Conservation (phyloP, 2,329 filamentous ascomycete genomes). For the Chaetothyriales sp. region DNA sequence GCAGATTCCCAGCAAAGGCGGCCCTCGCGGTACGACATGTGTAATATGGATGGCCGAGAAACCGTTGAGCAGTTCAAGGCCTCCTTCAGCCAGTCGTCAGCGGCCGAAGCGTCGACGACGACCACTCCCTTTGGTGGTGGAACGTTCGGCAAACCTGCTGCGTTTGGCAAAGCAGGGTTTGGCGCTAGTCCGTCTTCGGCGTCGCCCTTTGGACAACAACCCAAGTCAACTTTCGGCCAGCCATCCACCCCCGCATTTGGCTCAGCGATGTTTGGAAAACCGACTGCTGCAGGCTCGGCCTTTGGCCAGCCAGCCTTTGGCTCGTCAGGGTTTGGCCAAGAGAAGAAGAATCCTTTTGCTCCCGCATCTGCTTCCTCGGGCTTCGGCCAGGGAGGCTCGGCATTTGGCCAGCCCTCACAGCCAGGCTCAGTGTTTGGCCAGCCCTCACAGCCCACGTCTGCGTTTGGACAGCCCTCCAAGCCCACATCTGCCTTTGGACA, state of each 20-base stretch:
- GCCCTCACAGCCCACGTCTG: constrained; percentile 15
- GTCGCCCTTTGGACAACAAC: constrained; percentile 3
- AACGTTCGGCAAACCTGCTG: constrained; percentile 29
- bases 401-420: constrained; percentile 23
- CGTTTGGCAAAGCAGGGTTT: constrained; percentile 19
- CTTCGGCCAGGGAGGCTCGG: constrained; percentile 14
- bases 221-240: constrained; percentile 14
- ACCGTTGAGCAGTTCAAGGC: constrained; percentile 19
- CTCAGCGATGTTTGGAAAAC: constrained; percentile 22
- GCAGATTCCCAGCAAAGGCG: constrained; percentile 45
- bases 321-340: constrained; percentile 22
- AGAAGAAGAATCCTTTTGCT: constrained; percentile 22
- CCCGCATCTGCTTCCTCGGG: constrained; percentile 10
- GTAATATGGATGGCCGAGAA: constrained; percentile 23
- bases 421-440: constrained; percentile 21
- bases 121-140: constrained; percentile 4
- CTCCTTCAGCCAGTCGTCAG: constrained; percentile 19
- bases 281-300: constrained; percentile 29
- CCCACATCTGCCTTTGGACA: constrained; percentile 20
- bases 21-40: constrained; percentile 58
- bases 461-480: constrained; percentile 18
- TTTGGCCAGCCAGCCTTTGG: constrained; percentile 25
- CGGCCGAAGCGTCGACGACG: not conserved
- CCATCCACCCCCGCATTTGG: constrained; percentile 18
- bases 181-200: constrained; percentile 4